Evolutionary conservation across 768 basidiomycete genomes (phyloP).

Genomic region (Royoungia palumana): DNA sequence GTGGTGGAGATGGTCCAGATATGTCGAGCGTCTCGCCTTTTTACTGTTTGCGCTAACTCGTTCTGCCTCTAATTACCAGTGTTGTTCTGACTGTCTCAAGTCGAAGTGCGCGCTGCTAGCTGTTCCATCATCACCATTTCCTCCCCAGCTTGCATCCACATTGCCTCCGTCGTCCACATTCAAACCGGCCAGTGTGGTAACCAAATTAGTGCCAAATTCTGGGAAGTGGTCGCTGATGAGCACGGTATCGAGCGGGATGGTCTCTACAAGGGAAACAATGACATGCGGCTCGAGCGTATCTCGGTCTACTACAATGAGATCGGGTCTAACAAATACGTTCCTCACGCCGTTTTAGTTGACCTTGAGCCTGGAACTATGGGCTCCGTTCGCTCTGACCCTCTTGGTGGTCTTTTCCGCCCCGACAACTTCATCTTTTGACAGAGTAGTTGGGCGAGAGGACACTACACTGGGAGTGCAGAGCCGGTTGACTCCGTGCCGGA

Average conservation of each 20-base stretch:
- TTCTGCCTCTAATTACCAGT: too few relatives aligned
- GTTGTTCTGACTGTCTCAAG: too few relatives aligned
- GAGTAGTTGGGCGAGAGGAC: slow-evolving; percentile 99
- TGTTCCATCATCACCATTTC: too few relatives aligned
- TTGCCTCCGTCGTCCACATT: too few relatives aligned
- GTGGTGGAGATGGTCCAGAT: too few relatives aligned
- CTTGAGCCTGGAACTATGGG: slow-evolving; percentile 98
- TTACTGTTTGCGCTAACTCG: too few relatives aligned
- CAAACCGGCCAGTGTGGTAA: too few relatives aligned
- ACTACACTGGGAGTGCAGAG: slow-evolving; percentile 96
- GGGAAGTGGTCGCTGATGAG: slow-evolving; percentile 98
- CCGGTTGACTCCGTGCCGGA: slow-evolving; percentile 97
- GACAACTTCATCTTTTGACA: slow-evolving; percentile 99
- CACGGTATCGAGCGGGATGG: slow-evolving; percentile 95
- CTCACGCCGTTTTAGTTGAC: slow-evolving; percentile 95
- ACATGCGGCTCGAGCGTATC: slow-evolving; percentile 96
- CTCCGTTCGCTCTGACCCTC: slow-evolving; percentile 84
- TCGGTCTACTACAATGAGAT: slow-evolving; percentile 98
- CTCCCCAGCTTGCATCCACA: too few relatives aligned
- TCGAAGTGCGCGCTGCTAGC: too few relatives aligned
- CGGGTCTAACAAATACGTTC: slow-evolving; percentile 95
- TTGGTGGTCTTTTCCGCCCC: slow-evolving; percentile 91
- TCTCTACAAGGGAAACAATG: slow-evolving; percentile 88
- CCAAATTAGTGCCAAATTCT: slow-evolving; percentile 95
- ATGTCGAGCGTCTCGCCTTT: too few relatives aligned